A percentile compares a stretch with the other conserved stretches of the same genome.
phyloP scores from a whole-genome alignment of 257 asterid species.

The Orobanche coerulescens region DNA sequence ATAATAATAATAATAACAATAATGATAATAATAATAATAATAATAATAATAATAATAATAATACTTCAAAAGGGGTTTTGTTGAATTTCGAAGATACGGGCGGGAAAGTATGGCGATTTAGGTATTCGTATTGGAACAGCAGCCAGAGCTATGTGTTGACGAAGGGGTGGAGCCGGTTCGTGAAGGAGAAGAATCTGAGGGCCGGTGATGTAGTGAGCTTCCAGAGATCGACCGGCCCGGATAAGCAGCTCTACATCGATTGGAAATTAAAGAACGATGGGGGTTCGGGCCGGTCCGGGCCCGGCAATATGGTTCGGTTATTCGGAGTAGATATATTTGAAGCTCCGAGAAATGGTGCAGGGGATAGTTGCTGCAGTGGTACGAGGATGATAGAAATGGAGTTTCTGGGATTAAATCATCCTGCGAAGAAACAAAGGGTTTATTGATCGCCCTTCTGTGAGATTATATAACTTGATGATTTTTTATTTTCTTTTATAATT shows the following conservation, averaged over 20 bases:
- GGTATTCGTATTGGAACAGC: slow-evolving; percentile 85
- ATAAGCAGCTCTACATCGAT: slow-evolving; percentile 61
- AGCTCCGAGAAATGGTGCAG: slow-evolving; percentile 21
- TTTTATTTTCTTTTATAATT: background rate
- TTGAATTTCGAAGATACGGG: slow-evolving; percentile 56
- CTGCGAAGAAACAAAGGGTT: slow-evolving; percentile 60
- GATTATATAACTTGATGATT: too few relatives aligned
- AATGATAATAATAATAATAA: background rate
- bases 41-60: background rate
- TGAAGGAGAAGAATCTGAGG: slow-evolving; percentile 57
- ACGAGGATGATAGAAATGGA: slow-evolving; percentile 60
- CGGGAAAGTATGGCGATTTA: slow-evolving; percentile 78
- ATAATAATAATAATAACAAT: background rate
- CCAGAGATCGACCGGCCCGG: slow-evolving; percentile 44
- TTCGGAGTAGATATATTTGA: slow-evolving; percentile 67
- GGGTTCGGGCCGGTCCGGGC: slow-evolving; percentile 16
- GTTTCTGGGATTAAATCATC: slow-evolving; percentile 38
- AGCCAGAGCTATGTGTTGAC: slow-evolving; percentile 82
- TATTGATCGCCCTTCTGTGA: too few relatives aligned
- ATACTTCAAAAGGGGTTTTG: slow-evolving; percentile 44
- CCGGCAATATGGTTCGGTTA: slow-evolving; percentile 40
- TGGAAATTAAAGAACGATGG: slow-evolving; percentile 32
- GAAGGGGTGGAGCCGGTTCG: slow-evolving; percentile 86
- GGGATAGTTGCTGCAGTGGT: slow-evolving; percentile 31
- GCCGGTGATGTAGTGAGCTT: slow-evolving; percentile 74